Conservation (phyloP, 768 basidiomycete genomes). For the Suillus variegatus region DNA sequence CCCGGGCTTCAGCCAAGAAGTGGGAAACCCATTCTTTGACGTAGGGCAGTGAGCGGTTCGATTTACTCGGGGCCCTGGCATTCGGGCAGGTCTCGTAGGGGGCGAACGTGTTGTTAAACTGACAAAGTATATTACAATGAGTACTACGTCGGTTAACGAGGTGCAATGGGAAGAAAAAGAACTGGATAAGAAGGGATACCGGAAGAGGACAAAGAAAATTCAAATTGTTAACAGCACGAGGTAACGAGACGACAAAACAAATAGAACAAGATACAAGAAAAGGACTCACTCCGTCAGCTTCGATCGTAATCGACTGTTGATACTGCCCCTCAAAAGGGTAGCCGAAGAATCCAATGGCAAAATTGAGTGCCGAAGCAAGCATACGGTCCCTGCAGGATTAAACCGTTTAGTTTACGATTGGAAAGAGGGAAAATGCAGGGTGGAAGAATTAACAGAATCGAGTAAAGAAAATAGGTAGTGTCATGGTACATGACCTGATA, state of each 20-base stretch:
- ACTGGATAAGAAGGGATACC: not conserved
- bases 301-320: slow-evolving; percentile 76
- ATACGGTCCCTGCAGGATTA: slow-evolving; percentile 60
- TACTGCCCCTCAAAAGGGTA: slow-evolving; percentile 73
- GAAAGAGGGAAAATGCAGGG: not conserved
- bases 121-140: not conserved
- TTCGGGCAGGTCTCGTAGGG: slow-evolving; percentile 87
- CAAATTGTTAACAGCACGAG: not conserved
- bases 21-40: slow-evolving; percentile 64
- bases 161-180: not conserved
- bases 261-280: slow-evolving; percentile 17
- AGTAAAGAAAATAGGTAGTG: not conserved
- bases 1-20: slow-evolving; percentile 69
- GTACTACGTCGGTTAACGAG: not conserved
- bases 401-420: not conserved
- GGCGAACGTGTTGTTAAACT: slow-evolving; percentile 85
- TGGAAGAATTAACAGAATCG: not conserved
- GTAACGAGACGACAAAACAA: slow-evolving; percentile 2
- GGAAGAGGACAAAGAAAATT: slow-evolving; percentile 17
- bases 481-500: not conserved
- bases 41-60: slow-evolving; percentile 59
- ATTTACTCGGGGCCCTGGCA: slow-evolving; percentile 44
- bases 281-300: slow-evolving; percentile 52
- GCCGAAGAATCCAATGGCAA: slow-evolving; percentile 76
- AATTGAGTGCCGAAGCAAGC: slow-evolving; percentile 64